These are phyloP conservation scores for Colletotrichum orbiculare DNA, from an alignment of 2,329 filamentous ascomycete species.

Conservation along the genomic window DNA sequence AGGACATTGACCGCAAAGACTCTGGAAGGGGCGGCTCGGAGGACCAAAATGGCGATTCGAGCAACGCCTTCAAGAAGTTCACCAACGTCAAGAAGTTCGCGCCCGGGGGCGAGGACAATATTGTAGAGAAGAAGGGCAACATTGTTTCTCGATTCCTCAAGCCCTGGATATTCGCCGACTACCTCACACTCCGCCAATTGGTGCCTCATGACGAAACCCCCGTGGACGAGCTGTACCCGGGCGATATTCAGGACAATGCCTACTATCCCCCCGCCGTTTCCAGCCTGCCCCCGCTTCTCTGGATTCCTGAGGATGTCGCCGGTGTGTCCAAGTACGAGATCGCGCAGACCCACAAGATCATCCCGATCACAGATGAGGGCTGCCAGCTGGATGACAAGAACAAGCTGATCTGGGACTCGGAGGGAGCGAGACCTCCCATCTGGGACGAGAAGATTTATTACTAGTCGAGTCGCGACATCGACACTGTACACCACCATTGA, in stretches of 20 bases:
- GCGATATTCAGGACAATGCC: conserved; percentile 72
- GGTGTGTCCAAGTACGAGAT: conserved; percentile 84
- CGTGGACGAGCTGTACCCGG: conserved; percentile 67
- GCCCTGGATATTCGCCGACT: conserved; percentile 81
- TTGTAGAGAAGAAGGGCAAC: conserved; percentile 57
- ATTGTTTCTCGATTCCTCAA: conserved; percentile 77
- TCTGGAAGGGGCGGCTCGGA: conserved; percentile 33
- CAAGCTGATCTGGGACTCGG: conserved; percentile 54
- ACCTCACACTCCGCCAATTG: conserved; percentile 74
- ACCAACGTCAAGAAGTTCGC: conserved; percentile 36
- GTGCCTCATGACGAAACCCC: conserved; percentile 67
- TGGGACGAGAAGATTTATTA: conserved; percentile 59
- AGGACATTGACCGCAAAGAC: conserved; percentile 36
- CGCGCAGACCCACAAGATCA: conserved; percentile 74
- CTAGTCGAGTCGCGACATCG: conserved; percentile 40
- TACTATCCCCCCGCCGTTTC: conserved; percentile 80
- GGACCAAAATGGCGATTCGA: conserved; percentile 36
- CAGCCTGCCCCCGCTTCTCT: conserved; percentile 75
- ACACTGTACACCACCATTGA: conserved; percentile 29
- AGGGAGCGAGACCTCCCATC: conserved; percentile 55
- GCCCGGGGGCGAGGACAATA: conserved; percentile 40
- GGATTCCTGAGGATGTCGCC: conserved; percentile 82
- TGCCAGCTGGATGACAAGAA: conserved; percentile 76
- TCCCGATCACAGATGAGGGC: conserved; percentile 84
- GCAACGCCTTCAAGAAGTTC: conserved; percentile 34